Base-by-base conservation (phyloP, 306 rosid species). In the Luffa aegyptiaca region DNA sequence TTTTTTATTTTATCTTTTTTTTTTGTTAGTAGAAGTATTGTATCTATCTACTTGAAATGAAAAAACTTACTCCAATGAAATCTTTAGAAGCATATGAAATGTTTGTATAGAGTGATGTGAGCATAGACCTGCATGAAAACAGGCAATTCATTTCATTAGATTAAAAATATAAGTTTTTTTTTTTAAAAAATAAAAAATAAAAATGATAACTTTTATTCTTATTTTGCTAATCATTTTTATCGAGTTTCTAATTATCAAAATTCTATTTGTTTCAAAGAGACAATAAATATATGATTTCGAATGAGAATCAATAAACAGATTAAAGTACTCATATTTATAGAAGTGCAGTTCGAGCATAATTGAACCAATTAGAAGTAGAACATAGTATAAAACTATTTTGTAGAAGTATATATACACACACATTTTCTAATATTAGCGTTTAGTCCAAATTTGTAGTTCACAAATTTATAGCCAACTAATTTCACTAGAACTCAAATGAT, bases 21-120 rank as follows among this genome's bases (percentile, higher is more conserved):
- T 26, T 26, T 26, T 26, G 0, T 26, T 26, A 26, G 31, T 26
- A 26, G 31, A 26, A 26, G 9, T 57, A 57, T 57, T 57, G 9
- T 57, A 6, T 20, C 10, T 58, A 20, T 58, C 11, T 9, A 20
- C 2, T 21, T 21, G 9, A 36, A 51, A 61, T 35, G 42, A 3
- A 12, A 74, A 33, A 46, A 49, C 78, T 74, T 66, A 48, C 82
- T 49, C 66, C 62, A 39, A 57, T 53, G 52, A 86, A 51, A 75
- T 85, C 90, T 81, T 79, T 86, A 80, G 88, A 75, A 85, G 56
- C 80, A 66, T 80, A 85, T 58, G 98, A 89, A 80, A 87, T 89
- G 84, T 95, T 92, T 78, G 88, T 81, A 26, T 88, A 51, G 88
- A 10, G 73, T 77, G 68, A 88, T 81, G 37, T 86, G 81, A 79